Percentiles rank a stretch among this genome's conserved stretches.
Evolutionary conservation across 352 stramenopile species (phyloP).

Genomic region (Globisporangium solare): DNA sequence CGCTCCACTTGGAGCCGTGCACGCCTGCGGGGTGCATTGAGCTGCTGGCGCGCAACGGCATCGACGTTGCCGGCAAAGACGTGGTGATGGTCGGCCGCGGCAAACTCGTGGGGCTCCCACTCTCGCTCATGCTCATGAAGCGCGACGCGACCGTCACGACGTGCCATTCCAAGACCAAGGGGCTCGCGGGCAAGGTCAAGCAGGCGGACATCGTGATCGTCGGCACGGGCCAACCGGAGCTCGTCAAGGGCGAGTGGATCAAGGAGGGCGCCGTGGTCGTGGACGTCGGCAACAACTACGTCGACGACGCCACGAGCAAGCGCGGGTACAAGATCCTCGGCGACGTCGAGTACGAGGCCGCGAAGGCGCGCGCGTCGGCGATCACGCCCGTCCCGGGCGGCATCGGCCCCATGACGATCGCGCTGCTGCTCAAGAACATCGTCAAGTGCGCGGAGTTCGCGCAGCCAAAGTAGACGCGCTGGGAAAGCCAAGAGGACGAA

Average conservation of each 20-base stretch:
- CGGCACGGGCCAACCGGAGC: conserved; percentile 90
- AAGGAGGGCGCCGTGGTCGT: conserved; percentile 97
- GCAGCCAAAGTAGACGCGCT: not conserved
- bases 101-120: conserved; percentile 97
- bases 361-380: conserved; percentile 74
- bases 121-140: conserved; percentile 94
- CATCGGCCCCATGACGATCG: conserved; percentile 99
- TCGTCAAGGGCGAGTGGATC: conserved; percentile 96
- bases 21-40: conserved; percentile 83
- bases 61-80: conserved; percentile 93
- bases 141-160: conserved; percentile 96
- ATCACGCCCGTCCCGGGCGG: conserved; percentile 97
- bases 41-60: conserved; percentile 54
- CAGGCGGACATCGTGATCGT: conserved; percentile 97
- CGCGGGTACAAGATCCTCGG: conserved; percentile 94
- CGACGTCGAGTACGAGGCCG: conserved; percentile 95
- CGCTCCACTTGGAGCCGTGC: conserved; percentile 88
- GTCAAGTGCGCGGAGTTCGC: conserved; percentile 57
- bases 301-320: conserved; percentile 76
- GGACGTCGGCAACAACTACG: conserved; percentile 99
- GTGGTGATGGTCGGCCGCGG: conserved; percentile 95
- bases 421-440: conserved; percentile 90
- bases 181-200: conserved; percentile 48
- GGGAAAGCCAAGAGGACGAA: not conserved
- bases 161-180: conserved; percentile 92